Evolutionary conservation across 257 asterid species (phyloP), one percentile per base, ranked within the genome.

Genomic region (Salvia hispanica): DNA sequence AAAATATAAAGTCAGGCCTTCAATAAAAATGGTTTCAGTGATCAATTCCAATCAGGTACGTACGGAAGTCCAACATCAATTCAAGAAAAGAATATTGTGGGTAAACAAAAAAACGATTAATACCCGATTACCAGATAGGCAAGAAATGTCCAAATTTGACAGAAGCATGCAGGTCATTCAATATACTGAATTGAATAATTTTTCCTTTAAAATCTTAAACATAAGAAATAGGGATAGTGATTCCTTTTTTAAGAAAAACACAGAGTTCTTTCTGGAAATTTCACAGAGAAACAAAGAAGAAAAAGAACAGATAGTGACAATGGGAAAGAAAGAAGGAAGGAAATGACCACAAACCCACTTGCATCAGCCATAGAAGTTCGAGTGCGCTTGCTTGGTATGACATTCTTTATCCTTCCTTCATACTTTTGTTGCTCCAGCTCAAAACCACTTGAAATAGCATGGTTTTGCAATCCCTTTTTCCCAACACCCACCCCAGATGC

Each of bases 351-450:
- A 72, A 70, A 87, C 95, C 90, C n/a, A n/a, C 87, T 82, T 55
- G 80, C 73, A 74, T 86, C 98, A 62, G 76, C 79, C 92, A 87
- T 74, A 72, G 96, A 87, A 45, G 96, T 92, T 77, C 96, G 92
- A 70, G 98, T 82, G 14, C 98, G 98, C 82, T 89, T 92, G 85
- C 73, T 87, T 75, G 92, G 96, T 61, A 81, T 79, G 70, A 78
- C 67, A 80, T 63, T 73, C 79, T 89, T 86, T 36, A 73, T 73
- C 82, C 90, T 81, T 62, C 83, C 96, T 78, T 86, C 95, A 44
- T 81, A 63, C 72, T 86, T 92, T 71, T 84, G 95, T 55, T 71
- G 89, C 77, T 92, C 95, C 79, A 77, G 70, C 53, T 89, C 96
- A 80, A 76, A 83, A 66, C 95, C 81, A 84, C 82, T 82, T 14